Base-by-base conservation (phyloP, 352 stramenopile species). In the Phytophthora agathidicida region DNA sequence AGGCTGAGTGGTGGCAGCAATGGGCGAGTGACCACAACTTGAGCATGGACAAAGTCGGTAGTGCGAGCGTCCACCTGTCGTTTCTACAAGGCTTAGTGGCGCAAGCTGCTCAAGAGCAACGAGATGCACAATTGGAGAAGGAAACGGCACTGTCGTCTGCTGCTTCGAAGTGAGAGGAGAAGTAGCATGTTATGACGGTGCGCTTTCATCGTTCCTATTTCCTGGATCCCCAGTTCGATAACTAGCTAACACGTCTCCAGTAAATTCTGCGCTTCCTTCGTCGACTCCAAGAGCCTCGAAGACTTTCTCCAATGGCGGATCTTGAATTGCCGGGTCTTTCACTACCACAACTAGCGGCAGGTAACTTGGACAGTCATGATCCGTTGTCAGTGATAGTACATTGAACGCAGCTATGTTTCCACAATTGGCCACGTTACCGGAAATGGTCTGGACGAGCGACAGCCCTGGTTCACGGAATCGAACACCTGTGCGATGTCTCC, bases 1-100 rank as follows among this genome's bases (percentile, higher is more conserved):
- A 71, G 14, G 42, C 52, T 30, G n/a, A 61, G 3, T 71, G 62
- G 62, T 71, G 62, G 62, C 13, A 24, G 10, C 48, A 23, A 1
- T 71, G 49, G 56, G 62, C 62, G 7, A 33, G n/a, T 14, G 26
- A 67, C 7, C 56, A 71, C 16, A 27, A 46, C 0, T 19, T 71
- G 17, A 45, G 24, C 4, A 1, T 41, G 32, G 56, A 71, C 5
- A 53, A 17, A n/a, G 5, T 23, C 1, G 48, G 19, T 20, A 9
- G 36, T 28, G 39, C 41, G 2, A 64, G 30, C 32, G 23, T 67
- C 16, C 62, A 67, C 22, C 14, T 71, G 1, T 31, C 43, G 2
- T 67, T 68, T 44, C 49, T 71, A 36, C 43, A 59, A 35, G 24
- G 19, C 2, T 27, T 71, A 26, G 56, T 43, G 11, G 50, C 30